Evolutionary conservation across 768 basidiomycete species (phyloP), one percentile per base, ranked within the genome.

Genomic region (Phanerochaete carnosa): DNA sequence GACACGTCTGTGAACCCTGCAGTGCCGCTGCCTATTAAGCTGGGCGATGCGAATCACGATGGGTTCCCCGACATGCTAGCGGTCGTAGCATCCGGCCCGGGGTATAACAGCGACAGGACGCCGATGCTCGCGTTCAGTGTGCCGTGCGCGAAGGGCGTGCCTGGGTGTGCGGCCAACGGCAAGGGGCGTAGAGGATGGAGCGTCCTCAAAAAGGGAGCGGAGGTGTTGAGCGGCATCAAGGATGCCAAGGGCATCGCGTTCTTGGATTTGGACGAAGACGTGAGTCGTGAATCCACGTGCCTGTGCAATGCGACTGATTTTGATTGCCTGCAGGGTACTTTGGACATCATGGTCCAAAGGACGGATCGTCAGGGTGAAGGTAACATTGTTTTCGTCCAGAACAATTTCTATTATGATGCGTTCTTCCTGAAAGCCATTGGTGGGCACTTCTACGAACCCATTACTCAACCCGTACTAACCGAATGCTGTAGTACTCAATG

Each of bases 401-500:
- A 99, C 69, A 98, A 98, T 72, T 92, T 95, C 68, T 98, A 96
- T 68, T 95, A 95, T 69, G 97, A 99, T 65, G 96, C 97, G 0
- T 99, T 99, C 79, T 99, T 98, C 83, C 80, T 98, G 55, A 98
- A 98, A 70, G 94, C 97, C 2, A 91, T 95, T 45, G 89, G 95
- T 96, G 45, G 46, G 86, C 74, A 25, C 11, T 56, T 43, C 33
- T 25, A 30, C 8, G 15, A 51, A 1, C 52, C n/a, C 23, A 15
- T 29, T 53, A 2, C 22, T 49, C 15, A 45, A n/a, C 25, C 6
- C 0, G n/a, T 57, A 37, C 45, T 57, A 26, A 37, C 33, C n/a
- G 55, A 12, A 15, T 33, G 45, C 1, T 23, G 4, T 25, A 95
- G 95, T 97, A 0, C 75, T 98, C 35, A 98, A 98, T 66, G 95